Conservation (phyloP, 2,329 filamentous ascomycete species). For the Albophoma yamanashiensis region DNA sequence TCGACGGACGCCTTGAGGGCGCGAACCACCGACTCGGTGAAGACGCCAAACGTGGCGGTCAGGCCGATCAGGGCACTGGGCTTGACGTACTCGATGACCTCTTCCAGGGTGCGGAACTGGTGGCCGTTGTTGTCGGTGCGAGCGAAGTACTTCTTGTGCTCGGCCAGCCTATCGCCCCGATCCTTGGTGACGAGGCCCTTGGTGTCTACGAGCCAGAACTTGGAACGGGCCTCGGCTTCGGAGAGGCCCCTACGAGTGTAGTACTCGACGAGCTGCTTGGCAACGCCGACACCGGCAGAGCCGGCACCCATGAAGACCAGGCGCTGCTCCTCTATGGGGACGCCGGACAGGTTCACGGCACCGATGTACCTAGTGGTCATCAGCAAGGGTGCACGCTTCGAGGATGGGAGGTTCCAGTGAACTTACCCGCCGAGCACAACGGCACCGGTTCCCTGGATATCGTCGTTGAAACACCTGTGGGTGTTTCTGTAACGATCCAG, state of each 20-base stretch:
- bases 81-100: slow-evolving; percentile 90
- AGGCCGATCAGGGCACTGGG: slow-evolving; percentile 91
- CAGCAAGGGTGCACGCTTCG: slow-evolving; percentile 27
- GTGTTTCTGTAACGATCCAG: slow-evolving; percentile 78
- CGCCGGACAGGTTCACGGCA: slow-evolving; percentile 72
- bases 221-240: slow-evolving; percentile 75
- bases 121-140: slow-evolving; percentile 53
- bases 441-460: slow-evolving; percentile 94
- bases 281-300: slow-evolving; percentile 91
- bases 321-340: slow-evolving; percentile 80
- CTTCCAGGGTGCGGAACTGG: slow-evolving; percentile 70
- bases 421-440: slow-evolving; percentile 77
- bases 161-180: slow-evolving; percentile 84
- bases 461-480: slow-evolving; percentile 97
- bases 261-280: slow-evolving; percentile 95
- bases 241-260: slow-evolving; percentile 87
- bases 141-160: slow-evolving; percentile 72
- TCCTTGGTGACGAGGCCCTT: slow-evolving; percentile 90
- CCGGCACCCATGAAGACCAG: slow-evolving; percentile 95
- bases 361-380: slow-evolving; percentile 54
- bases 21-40: slow-evolving; percentile 77
- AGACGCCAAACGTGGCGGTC: slow-evolving; percentile 87
- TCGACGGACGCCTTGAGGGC: slow-evolving; percentile 56
- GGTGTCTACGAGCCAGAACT: slow-evolving; percentile 97
- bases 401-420: slow-evolving; percentile 2